These are phyloP conservation scores for Ascochyta lentis DNA, from an alignment of 2,329 filamentous ascomycete species.

Conservation along the genomic window DNA sequence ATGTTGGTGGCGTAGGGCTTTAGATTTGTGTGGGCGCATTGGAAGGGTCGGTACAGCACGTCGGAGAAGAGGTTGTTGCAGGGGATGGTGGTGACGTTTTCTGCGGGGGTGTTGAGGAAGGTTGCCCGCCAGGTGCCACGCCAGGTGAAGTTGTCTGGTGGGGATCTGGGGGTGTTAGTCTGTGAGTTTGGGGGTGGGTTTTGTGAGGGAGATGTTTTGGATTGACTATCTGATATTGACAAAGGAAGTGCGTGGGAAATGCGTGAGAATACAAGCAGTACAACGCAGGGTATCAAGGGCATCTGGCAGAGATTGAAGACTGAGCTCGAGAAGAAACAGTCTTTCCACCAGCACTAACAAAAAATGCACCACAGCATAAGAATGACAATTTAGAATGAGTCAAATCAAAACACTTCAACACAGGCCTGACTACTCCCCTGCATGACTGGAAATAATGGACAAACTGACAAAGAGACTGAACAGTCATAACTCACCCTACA, in stretches of 20 bases:
- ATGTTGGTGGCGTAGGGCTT: constrained; percentile 73
- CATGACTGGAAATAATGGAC: neutral
- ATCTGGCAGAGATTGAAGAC: no score
- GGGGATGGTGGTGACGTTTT: constrained; percentile 65
- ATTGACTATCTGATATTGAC: neutral
- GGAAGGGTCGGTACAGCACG: constrained; percentile 85
- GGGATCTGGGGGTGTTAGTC: constrained; percentile 45
- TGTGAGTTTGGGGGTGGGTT: neutral
- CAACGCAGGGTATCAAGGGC: no score
- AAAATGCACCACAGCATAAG: no score
- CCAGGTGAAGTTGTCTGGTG: constrained; percentile 66
- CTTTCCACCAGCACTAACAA: no score
- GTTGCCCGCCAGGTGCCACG: constrained; percentile 85
- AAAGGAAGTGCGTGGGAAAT: no score
- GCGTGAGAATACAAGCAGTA: no score
- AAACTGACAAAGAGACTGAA: neutral
- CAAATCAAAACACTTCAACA: neutral
- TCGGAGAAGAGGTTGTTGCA: constrained; percentile 88
- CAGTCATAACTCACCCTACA: constrained; percentile 71
- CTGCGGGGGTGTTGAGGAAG: constrained; percentile 66
- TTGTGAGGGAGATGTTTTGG: neutral
- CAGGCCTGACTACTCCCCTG: neutral
- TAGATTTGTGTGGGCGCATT: constrained; percentile 79
- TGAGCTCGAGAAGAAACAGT: no score
- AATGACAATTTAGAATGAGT: neutral